Base-by-base conservation (phyloP, 2,329 filamentous ascomycete species). In the Colletotrichum liaoningense region DNA sequence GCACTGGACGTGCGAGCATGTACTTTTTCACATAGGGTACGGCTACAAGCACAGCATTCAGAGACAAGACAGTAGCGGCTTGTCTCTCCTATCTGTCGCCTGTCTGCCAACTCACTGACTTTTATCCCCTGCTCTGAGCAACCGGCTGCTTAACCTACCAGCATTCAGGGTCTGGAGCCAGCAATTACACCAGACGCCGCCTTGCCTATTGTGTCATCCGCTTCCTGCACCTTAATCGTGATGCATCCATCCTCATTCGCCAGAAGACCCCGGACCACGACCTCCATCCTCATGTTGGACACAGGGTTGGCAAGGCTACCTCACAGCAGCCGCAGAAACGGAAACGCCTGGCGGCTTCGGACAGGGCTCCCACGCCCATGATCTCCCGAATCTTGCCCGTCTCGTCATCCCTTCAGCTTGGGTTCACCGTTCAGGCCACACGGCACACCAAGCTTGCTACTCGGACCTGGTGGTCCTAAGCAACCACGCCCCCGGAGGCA, bases 261-360 rank as follows among this genome's bases (percentile, higher is more conserved):
- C 69, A 22, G 19, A 49, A 54, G 59, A 69, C 69, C 69, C 65
- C 35, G 63, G 69, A 22, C 42, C 52, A 64, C 22, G 35, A 60
- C 54, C 67, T 33, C 38, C 54, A 26, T 62, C 28, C 60, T 69
- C 60, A 56, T 56, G 33, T 62, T 67, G 26, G 19, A 63, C 28
- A 57, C 64, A 73, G 56, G 67, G 70, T 73, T 70, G 70, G 67
- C 67, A 64, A 73, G 69, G 70, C 70, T 73, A 73, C 70, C 55
- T 71, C 38, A 46, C 19, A 49, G 55, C 63, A 63, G 49, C 62
- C 58, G 38, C 66, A 60, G 60, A 60, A 70, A 73, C 66, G 33
- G 60, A 73, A 69, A 60, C 70, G 66, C 65, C 59, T 65, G 59
- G 42, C 52, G 63, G 59, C 66, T 63, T 69, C 55, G 59, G 33